A percentile compares a stretch with the other conserved stretches of the same genome.
These are phyloP conservation scores for Phytophthora tubulina DNA, from an alignment of 352 stramenopile species.

Conservation along the genomic window DNA sequence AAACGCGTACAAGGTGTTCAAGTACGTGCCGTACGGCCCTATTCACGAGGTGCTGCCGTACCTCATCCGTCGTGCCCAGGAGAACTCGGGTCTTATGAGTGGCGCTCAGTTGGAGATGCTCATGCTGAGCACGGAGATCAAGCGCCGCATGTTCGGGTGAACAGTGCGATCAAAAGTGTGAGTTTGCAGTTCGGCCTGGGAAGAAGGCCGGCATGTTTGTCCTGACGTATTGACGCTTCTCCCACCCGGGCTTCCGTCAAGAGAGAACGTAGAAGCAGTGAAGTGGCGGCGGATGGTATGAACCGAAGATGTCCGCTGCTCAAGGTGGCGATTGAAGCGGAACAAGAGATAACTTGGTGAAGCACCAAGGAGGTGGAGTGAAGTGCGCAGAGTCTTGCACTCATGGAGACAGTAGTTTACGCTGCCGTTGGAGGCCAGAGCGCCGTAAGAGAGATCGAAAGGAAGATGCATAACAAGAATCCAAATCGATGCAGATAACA, in stretches of 20 bases:
- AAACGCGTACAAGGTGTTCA: constrained; percentile 95
- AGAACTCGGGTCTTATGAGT: constrained; percentile 95
- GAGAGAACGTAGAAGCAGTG: constrained; percentile 25
- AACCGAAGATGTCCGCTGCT: constrained; percentile 8
- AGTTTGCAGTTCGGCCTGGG: constrained; percentile 32
- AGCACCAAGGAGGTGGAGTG: background rate
- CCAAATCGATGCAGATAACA: constrained; percentile 28
- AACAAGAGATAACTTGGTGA: constrained; percentile 18
- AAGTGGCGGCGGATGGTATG: constrained; percentile 4
- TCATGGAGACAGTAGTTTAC: background rate
- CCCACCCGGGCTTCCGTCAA: background rate
- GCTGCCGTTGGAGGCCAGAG: constrained; percentile 1
- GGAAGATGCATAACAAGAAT: constrained; percentile 21
- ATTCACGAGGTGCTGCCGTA: constrained; percentile 98
- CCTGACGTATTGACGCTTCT: constrained; percentile 31
- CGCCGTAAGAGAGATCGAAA: constrained; percentile 19
- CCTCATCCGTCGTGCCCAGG: constrained; percentile 95
- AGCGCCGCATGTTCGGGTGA: constrained; percentile 60
- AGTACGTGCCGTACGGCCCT: constrained; percentile 98
- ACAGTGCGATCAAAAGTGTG: constrained; percentile 9
- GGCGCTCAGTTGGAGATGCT: constrained; percentile 80
- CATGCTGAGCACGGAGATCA: constrained; percentile 75
- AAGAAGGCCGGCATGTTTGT: constrained; percentile 36
- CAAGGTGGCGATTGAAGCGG: constrained; percentile 20
- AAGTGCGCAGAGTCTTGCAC: background rate